Evolutionary conservation across 163 green algal genomes (phyloP).

Genomic region (Volvox carteri): DNA sequence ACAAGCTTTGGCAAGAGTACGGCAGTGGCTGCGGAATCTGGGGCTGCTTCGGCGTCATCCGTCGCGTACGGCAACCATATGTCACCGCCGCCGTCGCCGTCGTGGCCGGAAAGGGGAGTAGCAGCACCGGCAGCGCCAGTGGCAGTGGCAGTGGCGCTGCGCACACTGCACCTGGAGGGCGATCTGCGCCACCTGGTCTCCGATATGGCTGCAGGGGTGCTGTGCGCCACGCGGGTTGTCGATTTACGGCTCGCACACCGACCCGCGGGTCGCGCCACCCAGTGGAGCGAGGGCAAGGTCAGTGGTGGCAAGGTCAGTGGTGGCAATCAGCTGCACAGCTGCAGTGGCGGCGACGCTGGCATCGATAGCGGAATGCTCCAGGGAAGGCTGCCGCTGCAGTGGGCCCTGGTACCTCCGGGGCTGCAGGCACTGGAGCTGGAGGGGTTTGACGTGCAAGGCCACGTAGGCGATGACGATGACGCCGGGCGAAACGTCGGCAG

Average conservation of each 20-base stretch:
- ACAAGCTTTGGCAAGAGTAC: too few relatives aligned
- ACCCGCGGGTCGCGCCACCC: slow-evolving; percentile 3
- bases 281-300: too few relatives aligned
- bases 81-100: not conserved
- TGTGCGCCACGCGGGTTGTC: not conserved
- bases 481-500: not conserved
- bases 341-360: too few relatives aligned
- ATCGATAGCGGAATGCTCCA: not conserved
- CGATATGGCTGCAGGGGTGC: not conserved
- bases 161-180: not conserved
- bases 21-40: too few relatives aligned
- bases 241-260: slow-evolving; percentile 58
- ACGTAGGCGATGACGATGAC: not conserved
- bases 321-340: not conserved
- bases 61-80: too few relatives aligned
- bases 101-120: too few relatives aligned
- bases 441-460: not conserved
- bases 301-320: not conserved
- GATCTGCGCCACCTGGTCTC: slow-evolving; percentile 51
- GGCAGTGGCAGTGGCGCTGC: slow-evolving; percentile 3
- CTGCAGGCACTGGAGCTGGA: slow-evolving; percentile 19
- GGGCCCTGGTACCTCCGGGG: not conserved
- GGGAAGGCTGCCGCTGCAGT: not conserved
- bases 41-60: too few relatives aligned
- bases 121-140: too few relatives aligned